Evolutionary conservation across 2,329 filamentous ascomycete species (phyloP), one percentile per base, ranked within the genome.

Genomic region (Fusarium pseudograminearum): DNA sequence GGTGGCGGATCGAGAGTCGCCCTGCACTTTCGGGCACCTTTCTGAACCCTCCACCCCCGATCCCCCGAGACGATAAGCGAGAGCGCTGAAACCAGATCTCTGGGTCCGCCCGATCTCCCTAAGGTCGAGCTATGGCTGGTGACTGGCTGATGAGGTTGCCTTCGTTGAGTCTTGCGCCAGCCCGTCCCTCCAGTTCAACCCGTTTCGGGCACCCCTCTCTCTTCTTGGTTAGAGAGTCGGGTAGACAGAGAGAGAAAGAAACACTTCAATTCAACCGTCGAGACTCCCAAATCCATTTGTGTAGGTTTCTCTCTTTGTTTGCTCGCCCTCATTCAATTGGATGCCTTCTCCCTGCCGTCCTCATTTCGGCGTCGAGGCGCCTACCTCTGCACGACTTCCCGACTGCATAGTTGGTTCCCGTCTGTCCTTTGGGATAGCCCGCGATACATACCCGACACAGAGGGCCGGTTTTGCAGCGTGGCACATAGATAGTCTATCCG

Each of bases 51-150:
- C 28, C 42, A 38, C 41, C 24, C 48, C 67, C 61, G 66, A 70
- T 67, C 68, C 62, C 65, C 65, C 57, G 52, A 69, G 65, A 52
- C 75, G 76, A 77, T 77, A 77, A 77, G 76, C 76, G 76, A 77
- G 73, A 67, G 62, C 64, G 65, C 72, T 76, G 69, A 65, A 72
- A 61, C 76, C 76, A 77, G 76, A 77, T 77, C 76, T 67, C 69
- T 74, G 76, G 76, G 74, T 72, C 72, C 57, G 44, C 72, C 72
- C 56, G 41, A 41, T 57, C 46, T 45, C 30, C 42, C 31, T 26
- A 26, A 7, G 24, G 38, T 28, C n/a, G 28, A 30, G 28, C 28
- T 30, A 30, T 30, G 33, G 18, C 26, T 64, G 40, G 20, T 44
- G 24, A 40, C 38, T 33, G 36, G 41, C 30, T 57, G 53, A 31